These are phyloP conservation scores for Wickerhamiella musiphila DNA, from an alignment of 805 yeast genomes.

Conservation along the genomic window DNA sequence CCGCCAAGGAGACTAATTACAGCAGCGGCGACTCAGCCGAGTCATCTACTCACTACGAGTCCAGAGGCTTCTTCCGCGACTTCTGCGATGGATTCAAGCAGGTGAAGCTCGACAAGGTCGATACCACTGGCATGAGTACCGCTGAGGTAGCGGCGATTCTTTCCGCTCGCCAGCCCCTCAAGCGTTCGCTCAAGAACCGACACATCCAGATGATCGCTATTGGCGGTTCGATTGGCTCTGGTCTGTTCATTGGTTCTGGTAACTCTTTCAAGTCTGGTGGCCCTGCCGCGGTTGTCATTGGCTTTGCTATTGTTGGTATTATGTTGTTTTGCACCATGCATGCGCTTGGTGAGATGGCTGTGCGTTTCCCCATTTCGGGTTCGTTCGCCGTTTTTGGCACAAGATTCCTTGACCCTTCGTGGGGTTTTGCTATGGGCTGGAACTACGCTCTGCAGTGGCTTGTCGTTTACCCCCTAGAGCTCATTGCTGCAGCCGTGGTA, in stretches of 20 bases:
- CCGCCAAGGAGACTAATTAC: too few species aligned
- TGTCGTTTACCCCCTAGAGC: conserved; percentile 43
- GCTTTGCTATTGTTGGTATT: conserved; percentile 32
- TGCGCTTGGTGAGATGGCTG: conserved; percentile 52
- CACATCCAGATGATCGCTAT: conserved; percentile 44
- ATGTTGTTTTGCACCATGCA: conserved; percentile 43
- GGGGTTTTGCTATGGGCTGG: conserved; percentile 55
- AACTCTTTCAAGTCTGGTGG: conserved; percentile 30
- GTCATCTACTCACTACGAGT: too few species aligned
- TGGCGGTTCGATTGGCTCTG: conserved; percentile 71
- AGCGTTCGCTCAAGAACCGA: conserved; percentile 17
- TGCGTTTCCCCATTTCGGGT: conserved; percentile 42
- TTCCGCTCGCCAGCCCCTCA: conserved; percentile 20
- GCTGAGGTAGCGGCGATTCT: conserved; percentile 9
- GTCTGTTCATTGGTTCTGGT: conserved; percentile 36
- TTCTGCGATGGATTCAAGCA: conserved; percentile 12
- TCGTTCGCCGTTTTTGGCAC: conserved; percentile 38
- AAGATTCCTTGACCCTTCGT: conserved; percentile 41
- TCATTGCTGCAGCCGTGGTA: conserved; percentile 41
- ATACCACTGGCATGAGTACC: conserved; percentile 14
- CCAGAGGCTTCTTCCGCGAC: conserved; percentile 1
- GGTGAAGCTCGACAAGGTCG: conserved; percentile 7
- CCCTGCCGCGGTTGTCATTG: conserved; percentile 33
- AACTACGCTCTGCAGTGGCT: conserved; percentile 44
- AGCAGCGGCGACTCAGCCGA: too few species aligned